A percentile compares a stretch with the other conserved stretches of the same genome.
Conservation (phyloP, 75 land plant species). For the Azolla pinnata region DNA sequence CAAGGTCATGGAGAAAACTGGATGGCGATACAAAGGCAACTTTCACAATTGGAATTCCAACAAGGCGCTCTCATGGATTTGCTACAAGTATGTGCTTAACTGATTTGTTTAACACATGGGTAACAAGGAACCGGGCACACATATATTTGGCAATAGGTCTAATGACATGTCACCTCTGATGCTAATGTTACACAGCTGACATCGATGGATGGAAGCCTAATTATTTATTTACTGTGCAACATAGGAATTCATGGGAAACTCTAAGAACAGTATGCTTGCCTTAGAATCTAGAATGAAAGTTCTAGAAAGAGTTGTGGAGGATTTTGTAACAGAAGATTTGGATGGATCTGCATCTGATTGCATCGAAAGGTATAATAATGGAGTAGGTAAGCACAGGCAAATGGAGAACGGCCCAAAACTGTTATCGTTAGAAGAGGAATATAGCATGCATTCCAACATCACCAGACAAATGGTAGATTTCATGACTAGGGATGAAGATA, state of each 20-base stretch:
- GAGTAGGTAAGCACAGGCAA: background rate
- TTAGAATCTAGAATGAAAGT: conserved; percentile 76
- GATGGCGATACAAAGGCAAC: conserved; percentile 66
- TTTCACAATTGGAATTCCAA: conserved; percentile 70
- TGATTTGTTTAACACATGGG: too few relatives aligned
- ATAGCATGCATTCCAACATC: background rate
- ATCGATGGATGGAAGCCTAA: too few relatives aligned
- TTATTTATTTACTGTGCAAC: conserved; percentile 1
- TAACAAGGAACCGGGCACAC: too few relatives aligned
- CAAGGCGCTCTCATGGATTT: conserved; percentile 80
- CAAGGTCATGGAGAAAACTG: conserved; percentile 33
- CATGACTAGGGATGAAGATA: background rate
- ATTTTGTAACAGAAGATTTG: conserved; percentile 69
- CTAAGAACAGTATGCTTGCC: conserved; percentile 80
- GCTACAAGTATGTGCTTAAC: conserved; percentile 75
- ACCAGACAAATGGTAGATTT: background rate
- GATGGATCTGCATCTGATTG: conserved; percentile 26
- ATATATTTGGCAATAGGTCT: too few relatives aligned
- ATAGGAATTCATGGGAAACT: conserved; percentile 92
- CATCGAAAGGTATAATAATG: conserved; percentile 1
- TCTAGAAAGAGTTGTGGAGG: conserved; percentile 90
- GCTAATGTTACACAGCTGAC: too few relatives aligned
- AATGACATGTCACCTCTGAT: too few relatives aligned
- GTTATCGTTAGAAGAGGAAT: background rate
- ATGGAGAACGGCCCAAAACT: too few relatives aligned